Evolutionary conservation across 768 basidiomycete genomes (phyloP).

Genomic region (Russula olivacea): DNA sequence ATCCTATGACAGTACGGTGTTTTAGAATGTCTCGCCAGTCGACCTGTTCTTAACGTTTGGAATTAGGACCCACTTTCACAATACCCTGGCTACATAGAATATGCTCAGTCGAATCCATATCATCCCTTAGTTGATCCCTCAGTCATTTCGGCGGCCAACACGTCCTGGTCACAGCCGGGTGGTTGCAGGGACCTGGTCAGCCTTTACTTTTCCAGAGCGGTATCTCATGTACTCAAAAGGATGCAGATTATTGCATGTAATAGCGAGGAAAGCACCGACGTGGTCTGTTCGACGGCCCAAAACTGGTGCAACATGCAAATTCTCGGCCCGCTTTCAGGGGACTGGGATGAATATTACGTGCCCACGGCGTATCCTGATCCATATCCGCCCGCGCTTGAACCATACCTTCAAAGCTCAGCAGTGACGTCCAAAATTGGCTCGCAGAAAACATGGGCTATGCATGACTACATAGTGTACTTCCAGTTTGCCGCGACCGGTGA

Average conservation of each 20-base stretch:
- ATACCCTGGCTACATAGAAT: constrained; percentile 53
- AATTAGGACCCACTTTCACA: constrained; percentile 39
- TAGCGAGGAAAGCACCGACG: constrained; percentile 38
- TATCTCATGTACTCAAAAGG: background rate
- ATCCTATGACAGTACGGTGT: constrained; percentile 49
- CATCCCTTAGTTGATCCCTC: constrained; percentile 45
- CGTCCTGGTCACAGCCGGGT: constrained; percentile 36
- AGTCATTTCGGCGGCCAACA: constrained; percentile 40
- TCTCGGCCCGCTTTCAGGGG: constrained; percentile 30
- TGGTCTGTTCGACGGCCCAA: constrained; percentile 40
- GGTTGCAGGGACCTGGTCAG: constrained; percentile 49
- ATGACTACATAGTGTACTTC: constrained; percentile 38
- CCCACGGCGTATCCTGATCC: constrained; percentile 39
- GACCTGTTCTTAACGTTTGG: background rate
- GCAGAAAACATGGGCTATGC: constrained; percentile 38
- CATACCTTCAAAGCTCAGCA: constrained; percentile 31
- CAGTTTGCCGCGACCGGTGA: constrained; percentile 49
- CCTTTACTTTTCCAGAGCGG: background rate
- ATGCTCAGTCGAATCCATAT: constrained; percentile 50
- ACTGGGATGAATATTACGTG: constrained; percentile 53
- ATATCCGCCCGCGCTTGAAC: constrained; percentile 42
- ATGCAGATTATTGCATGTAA: constrained; percentile 49
- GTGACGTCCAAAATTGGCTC: constrained; percentile 40
- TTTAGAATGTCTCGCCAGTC: background rate
- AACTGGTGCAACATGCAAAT: constrained; percentile 52